These are phyloP conservation scores for Entonaema liquescens DNA, from an alignment of 495 filamentous ascomycete genomes.

Conservation along the genomic window DNA sequence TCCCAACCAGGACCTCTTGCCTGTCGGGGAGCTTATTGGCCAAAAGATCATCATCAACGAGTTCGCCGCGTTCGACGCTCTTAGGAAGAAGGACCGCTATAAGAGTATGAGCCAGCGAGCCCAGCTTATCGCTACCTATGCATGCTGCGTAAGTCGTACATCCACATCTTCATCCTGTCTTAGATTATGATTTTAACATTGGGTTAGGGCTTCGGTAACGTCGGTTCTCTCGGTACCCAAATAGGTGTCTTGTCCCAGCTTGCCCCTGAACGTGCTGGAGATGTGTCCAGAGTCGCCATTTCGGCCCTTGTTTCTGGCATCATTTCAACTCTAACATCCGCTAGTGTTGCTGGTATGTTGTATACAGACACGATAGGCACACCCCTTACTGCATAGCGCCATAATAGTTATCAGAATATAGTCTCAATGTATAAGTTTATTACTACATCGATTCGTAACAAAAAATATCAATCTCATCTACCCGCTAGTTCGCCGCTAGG, in stretches of 20 bases:
- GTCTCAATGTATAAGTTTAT: not conserved
- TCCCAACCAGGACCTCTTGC: conserved; percentile 73
- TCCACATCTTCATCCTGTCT: conserved; percentile 41
- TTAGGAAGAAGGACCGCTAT: conserved; percentile 60
- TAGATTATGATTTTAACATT: conserved; percentile 41
- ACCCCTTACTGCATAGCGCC: not conserved
- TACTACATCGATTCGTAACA: not conserved
- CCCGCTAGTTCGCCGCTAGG: no score
- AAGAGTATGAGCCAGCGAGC: conserved; percentile 70
- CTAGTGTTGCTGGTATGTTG: conserved; percentile 77
- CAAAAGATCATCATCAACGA: conserved; percentile 83
- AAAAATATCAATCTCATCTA: no score
- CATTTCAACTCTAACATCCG: conserved; percentile 80
- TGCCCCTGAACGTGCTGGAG: conserved; percentile 73
- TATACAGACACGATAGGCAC: conserved; percentile 43
- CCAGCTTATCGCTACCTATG: conserved; percentile 75
- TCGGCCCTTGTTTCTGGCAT: conserved; percentile 81
- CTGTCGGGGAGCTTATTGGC: conserved; percentile 81
- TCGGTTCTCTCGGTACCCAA: conserved; percentile 83
- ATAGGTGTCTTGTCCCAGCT: conserved; percentile 87
- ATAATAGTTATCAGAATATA: not conserved
- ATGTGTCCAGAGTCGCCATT: conserved; percentile 78
- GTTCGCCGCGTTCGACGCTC: conserved; percentile 68
- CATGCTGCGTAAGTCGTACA: conserved; percentile 62
- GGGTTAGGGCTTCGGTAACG: conserved; percentile 74